Conservation (phyloP, 2,329 filamentous ascomycete species). For the Venturia pyrina region DNA sequence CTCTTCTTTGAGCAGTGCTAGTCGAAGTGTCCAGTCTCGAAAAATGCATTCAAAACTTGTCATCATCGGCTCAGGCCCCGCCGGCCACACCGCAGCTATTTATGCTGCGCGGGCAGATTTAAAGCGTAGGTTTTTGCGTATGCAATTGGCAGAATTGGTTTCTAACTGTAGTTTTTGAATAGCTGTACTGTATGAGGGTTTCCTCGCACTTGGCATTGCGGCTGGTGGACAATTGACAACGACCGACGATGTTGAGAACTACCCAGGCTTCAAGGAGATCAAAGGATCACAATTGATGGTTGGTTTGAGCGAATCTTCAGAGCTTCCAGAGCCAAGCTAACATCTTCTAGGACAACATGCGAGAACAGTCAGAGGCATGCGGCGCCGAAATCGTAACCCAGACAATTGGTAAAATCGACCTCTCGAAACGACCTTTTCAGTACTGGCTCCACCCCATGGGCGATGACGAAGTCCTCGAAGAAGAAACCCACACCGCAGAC, state of each 20-base stretch:
- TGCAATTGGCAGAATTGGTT: neutral
- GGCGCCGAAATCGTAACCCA: conserved; percentile 90
- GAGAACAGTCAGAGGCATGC: conserved; percentile 79
- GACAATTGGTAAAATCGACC: conserved; percentile 81
- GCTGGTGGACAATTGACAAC: conserved; percentile 95
- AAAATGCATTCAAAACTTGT: conserved; percentile 92
- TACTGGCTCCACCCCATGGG: conserved; percentile 68
- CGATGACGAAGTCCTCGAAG: conserved; percentile 62
- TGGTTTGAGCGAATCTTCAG: conserved; percentile 17
- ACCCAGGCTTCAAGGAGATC: conserved; percentile 86
- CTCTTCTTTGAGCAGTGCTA: conserved; percentile 21
- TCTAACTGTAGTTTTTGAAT: conserved; percentile 17
- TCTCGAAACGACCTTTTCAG: conserved; percentile 75
- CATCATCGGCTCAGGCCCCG: conserved; percentile 81
- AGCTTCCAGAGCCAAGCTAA: neutral
- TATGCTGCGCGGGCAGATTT: conserved; percentile 92
- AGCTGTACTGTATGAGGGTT: conserved; percentile 92
- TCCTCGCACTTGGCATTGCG: conserved; percentile 93
- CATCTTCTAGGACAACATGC: conserved; percentile 64
- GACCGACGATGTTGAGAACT: conserved; percentile 98
- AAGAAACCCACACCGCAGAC: conserved; percentile 70
- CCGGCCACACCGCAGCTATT: conserved; percentile 92
- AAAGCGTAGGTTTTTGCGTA: conserved; percentile 50
- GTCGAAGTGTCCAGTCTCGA: conserved; percentile 23
- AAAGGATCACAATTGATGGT: conserved; percentile 83